Percentiles rank a stretch among this genome's conserved stretches.
Conservation (phyloP, 2,329 filamentous ascomycete species). For the Xylaria sp. region DNA sequence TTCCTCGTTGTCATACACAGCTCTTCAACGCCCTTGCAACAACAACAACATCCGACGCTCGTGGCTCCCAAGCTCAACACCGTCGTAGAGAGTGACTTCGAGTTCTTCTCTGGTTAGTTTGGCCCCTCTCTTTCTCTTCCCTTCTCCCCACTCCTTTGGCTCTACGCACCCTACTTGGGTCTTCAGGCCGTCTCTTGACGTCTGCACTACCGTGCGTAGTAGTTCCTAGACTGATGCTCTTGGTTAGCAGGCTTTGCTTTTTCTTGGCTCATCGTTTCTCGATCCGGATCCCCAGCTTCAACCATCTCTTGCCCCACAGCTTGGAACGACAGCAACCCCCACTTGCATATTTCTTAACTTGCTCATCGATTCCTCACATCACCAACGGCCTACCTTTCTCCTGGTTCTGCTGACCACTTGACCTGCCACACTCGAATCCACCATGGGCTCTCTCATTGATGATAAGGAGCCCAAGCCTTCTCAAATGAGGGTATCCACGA, state of each 20-base stretch:
- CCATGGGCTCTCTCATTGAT: slow-evolving; percentile 34
- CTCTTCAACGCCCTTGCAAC: neutral
- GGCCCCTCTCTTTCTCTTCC: neutral
- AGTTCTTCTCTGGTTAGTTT: slow-evolving; percentile 2
- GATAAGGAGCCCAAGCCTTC: slow-evolving; percentile 34
- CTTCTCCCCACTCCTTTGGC: neutral
- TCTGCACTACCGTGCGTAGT: neutral
- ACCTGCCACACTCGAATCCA: slow-evolving; percentile 6
- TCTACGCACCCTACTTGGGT: neutral
- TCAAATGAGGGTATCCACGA: slow-evolving; percentile 39
- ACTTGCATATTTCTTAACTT: slow-evolving; percentile 33
- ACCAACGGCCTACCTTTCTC: neutral
- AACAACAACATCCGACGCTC: slow-evolving; percentile 1
- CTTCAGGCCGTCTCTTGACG: neutral
- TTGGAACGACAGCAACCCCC: neutral
- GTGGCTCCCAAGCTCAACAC: slow-evolving; percentile 14
- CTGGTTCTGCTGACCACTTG: neutral
- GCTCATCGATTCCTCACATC: slow-evolving; percentile 15
- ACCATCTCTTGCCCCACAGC: slow-evolving; percentile 16
- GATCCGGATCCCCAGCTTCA: slow-evolving; percentile 8
- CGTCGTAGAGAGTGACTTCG: slow-evolving; percentile 12
- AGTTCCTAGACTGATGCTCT: slow-evolving; percentile 24
- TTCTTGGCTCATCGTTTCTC: slow-evolving; percentile 18
- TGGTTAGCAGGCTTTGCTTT: slow-evolving; percentile 24
- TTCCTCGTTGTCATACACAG: neutral